phyloP scores from a whole-genome alignment of 441 rosid genomes.

The Pelargonium exstipulatum region DNA sequence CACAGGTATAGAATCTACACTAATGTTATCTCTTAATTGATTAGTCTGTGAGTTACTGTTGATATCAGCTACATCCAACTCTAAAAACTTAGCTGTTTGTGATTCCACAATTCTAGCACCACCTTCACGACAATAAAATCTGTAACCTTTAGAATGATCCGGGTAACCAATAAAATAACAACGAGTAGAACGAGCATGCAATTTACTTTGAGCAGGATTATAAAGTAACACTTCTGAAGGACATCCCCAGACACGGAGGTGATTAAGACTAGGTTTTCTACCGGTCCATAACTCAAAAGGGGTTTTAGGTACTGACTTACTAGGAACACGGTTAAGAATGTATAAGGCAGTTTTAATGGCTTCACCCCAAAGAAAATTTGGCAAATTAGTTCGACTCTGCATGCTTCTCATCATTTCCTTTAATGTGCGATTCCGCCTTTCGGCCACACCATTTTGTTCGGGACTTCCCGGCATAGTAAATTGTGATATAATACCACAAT shows the following conservation, averaged over 20 bases:
- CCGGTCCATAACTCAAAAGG: neutral
- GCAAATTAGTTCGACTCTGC: neutral
- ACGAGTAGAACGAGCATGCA: neutral
- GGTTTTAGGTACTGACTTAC: neutral
- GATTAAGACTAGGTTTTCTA: neutral
- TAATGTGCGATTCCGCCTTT: neutral
- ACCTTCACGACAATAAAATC: neutral
- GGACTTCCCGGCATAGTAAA: neutral
- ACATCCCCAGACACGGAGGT: neutral
- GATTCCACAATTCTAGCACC: neutral
- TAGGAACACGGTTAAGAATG: neutral
- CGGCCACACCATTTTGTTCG: neutral
- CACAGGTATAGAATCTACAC: neutral
- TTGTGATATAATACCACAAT: neutral
- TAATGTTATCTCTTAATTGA: neutral
- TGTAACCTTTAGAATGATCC: neutral
- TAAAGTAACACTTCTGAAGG: neutral
- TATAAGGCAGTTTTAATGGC: neutral
- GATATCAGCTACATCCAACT: neutral
- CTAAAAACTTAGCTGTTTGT: neutral
- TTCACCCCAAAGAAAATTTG: neutral
- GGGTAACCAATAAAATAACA: neutral
- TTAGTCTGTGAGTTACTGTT: neutral
- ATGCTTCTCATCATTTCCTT: neutral
- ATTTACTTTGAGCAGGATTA: neutral